Conservation (phyloP, 2,329 filamentous ascomycete genomes). For the Camillea tinctor region DNA sequence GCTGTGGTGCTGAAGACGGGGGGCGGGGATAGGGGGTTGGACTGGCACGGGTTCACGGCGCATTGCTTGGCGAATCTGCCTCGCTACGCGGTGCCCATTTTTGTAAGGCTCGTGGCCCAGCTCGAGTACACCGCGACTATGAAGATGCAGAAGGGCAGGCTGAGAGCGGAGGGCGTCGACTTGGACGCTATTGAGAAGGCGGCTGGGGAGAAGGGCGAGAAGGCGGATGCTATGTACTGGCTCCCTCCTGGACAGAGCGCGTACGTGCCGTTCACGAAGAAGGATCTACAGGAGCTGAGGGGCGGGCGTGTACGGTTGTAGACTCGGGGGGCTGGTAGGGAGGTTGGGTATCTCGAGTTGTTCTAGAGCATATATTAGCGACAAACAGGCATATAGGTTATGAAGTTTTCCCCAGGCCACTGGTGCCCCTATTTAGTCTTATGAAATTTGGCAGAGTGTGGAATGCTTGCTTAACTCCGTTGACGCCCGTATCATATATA, state of each 20-base stretch:
- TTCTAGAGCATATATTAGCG: no score
- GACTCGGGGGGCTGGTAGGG: no score
- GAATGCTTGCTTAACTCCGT: no score
- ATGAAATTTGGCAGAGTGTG: no score
- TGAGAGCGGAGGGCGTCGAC: slow-evolving; percentile 43
- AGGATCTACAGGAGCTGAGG: slow-evolving; percentile 36
- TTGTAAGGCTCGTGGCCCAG: slow-evolving; percentile 37
- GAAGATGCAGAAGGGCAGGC: slow-evolving; percentile 43
- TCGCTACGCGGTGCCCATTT: slow-evolving; percentile 44
- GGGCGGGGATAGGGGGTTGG: slow-evolving; percentile 28
- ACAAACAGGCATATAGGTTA: no score
- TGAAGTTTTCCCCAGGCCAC: no score
- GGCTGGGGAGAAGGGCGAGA: slow-evolving; percentile 32
- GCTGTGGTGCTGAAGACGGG: slow-evolving; percentile 34
- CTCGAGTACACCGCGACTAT: slow-evolving; percentile 45
- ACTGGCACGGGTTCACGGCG: slow-evolving; percentile 27
- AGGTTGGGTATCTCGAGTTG: no score
- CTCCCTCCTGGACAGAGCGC: slow-evolving; percentile 30
- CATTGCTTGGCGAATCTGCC: slow-evolving; percentile 40
- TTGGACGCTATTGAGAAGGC: slow-evolving; percentile 33
- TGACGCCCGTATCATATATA: no score
- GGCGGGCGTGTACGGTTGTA: slow-evolving; percentile 20
- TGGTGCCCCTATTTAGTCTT: no score
- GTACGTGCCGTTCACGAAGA: slow-evolving; percentile 38
- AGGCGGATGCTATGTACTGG: slow-evolving; percentile 37